phyloP scores from a whole-genome alignment of 2,329 filamentous ascomycete species.

The Fusarium sp. region DNA sequence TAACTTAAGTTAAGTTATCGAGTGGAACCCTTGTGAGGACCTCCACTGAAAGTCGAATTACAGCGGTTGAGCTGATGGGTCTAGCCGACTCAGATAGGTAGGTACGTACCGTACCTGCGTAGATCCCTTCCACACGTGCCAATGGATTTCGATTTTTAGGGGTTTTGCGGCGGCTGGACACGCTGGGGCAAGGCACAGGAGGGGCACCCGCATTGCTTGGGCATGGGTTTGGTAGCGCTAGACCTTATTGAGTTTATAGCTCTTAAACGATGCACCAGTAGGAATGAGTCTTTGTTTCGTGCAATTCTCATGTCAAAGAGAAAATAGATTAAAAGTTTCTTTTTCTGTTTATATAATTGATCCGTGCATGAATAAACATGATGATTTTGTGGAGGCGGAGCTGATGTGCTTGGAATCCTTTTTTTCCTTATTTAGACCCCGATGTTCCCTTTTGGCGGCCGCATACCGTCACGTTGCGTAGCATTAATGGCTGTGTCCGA shows the following conservation, averaged over 20 bases:
- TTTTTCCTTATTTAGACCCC: slow-evolving; percentile 8
- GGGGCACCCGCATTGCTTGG: slow-evolving; percentile 33
- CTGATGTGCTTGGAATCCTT: background rate
- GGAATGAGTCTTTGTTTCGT: slow-evolving; percentile 24
- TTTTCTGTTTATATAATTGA: background rate
- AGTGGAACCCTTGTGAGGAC: slow-evolving; percentile 39
- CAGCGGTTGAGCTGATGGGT: slow-evolving; percentile 27
- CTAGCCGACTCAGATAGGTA: slow-evolving; percentile 21
- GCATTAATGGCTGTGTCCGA: slow-evolving; percentile 24
- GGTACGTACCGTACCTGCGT: slow-evolving; percentile 28
- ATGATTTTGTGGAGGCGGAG: slow-evolving; percentile 7
- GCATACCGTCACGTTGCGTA: slow-evolving; percentile 7
- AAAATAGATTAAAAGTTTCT: slow-evolving; percentile 6
- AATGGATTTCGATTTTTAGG: slow-evolving; percentile 11
- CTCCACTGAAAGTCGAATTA: slow-evolving; percentile 39
- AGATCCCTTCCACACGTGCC: slow-evolving; percentile 16
- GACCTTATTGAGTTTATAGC: slow-evolving; percentile 6
- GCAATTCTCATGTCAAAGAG: slow-evolving; percentile 1
- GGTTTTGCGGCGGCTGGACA: slow-evolving; percentile 26
- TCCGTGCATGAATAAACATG: background rate
- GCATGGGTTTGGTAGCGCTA: slow-evolving; percentile 32
- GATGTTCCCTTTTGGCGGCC: slow-evolving; percentile 6
- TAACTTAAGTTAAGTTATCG: slow-evolving; percentile 21
- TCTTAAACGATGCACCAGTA: slow-evolving; percentile 23
- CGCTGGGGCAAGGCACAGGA: slow-evolving; percentile 25